A percentile compares a stretch with the other conserved stretches of the same genome.
These are phyloP conservation scores for Pezicula radicicola DNA, from an alignment of 2,329 filamentous ascomycete genomes.

Conservation along the genomic window DNA sequence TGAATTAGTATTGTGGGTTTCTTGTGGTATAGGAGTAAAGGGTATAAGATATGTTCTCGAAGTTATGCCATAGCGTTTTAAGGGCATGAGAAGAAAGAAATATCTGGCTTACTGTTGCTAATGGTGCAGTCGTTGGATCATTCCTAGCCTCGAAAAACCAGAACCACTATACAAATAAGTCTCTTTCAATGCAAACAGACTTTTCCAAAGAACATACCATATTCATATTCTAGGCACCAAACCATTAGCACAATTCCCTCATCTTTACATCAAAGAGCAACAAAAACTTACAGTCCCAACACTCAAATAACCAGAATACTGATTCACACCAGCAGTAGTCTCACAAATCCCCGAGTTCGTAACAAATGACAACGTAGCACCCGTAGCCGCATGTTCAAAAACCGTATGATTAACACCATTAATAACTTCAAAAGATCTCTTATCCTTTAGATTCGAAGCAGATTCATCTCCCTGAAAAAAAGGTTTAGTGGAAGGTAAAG, in stretches of 20 bases:
- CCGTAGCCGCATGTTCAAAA: constrained; percentile 45
- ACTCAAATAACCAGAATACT: constrained; percentile 48
- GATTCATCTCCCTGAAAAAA: constrained; percentile 1
- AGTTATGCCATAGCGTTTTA: too few relatives aligned
- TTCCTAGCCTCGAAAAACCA: constrained; percentile 59
- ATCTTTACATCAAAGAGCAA: constrained; percentile 9
- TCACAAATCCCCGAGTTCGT: constrained; percentile 50
- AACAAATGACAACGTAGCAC: constrained; percentile 42
- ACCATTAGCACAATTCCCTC: constrained; percentile 18
- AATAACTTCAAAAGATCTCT: constrained; percentile 28
- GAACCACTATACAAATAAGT: constrained; percentile 14
- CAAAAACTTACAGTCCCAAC: constrained; percentile 30
- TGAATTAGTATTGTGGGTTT: too few relatives aligned
- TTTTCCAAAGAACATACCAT: constrained; percentile 33
- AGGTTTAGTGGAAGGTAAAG: constrained; percentile 10
- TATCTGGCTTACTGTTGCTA: constrained; percentile 24
- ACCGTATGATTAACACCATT: constrained; percentile 40
- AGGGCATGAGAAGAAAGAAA: too few relatives aligned
- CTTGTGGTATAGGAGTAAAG: too few relatives aligned
- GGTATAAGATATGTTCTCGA: too few relatives aligned
- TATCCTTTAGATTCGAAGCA: constrained; percentile 18
- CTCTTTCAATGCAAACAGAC: neutral
- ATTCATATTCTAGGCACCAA: constrained; percentile 32
- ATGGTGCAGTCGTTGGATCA: constrained; percentile 40
- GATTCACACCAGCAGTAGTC: constrained; percentile 46